A percentile compares a stretch with the other conserved stretches of the same genome.
These are phyloP conservation scores for Syzygium oleosum DNA, from an alignment of 345 rosid genomes.

Conservation along the genomic window DNA sequence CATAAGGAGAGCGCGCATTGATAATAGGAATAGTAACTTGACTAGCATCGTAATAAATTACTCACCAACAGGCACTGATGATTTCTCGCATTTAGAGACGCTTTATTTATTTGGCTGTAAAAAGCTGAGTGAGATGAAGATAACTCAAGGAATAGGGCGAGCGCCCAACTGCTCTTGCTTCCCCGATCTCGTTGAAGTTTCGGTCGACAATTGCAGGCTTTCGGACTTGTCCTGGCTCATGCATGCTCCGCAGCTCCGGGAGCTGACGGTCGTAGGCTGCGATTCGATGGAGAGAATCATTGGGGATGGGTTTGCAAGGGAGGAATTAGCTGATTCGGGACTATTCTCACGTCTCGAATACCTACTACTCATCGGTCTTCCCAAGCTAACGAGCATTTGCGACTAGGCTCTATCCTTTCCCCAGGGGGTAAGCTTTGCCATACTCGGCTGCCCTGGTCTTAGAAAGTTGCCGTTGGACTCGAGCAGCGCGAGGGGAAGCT, in stretches of 20 bases:
- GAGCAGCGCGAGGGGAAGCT: background rate
- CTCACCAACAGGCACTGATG: accelerated
- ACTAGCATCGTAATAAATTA: background rate
- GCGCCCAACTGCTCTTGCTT: background rate
- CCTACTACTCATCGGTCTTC: accelerated
- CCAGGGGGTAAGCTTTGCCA: too few relatives aligned
- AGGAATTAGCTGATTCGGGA: background rate
- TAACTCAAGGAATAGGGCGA: background rate
- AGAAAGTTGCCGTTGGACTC: background rate
- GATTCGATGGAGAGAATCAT: background rate
- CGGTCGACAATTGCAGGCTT: accelerated
- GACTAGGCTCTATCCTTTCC: background rate
- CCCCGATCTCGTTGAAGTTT: background rate
- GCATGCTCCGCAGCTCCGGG: background rate
- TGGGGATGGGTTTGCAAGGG: accelerated
- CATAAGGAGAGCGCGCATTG: background rate
- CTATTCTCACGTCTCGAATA: background rate
- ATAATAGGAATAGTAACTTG: accelerated
- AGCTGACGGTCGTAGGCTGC: accelerated
- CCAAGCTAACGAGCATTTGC: background rate
- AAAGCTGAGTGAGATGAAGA: background rate
- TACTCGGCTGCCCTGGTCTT: accelerated
- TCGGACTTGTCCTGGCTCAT: background rate
- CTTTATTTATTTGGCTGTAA: accelerated
- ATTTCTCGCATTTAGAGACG: background rate